Evolutionary conservation across 441 rosid species (phyloP), one percentile per base, ranked within the genome.

Genomic region (Pelargonium myrrhifolium): DNA sequence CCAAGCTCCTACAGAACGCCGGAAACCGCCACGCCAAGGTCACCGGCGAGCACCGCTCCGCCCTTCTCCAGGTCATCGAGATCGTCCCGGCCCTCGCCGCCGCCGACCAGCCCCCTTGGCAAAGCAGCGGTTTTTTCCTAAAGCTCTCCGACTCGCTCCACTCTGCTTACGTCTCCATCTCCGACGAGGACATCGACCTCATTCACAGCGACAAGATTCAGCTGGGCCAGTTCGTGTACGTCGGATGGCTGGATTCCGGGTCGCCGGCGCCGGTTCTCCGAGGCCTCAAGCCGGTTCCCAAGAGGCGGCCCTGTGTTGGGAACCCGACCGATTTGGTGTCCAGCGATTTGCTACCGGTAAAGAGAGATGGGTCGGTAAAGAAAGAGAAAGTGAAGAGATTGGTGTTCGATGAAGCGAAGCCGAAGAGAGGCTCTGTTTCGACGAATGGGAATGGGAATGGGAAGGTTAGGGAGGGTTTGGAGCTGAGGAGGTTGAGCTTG

Each of bases 111-210:
- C 61, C 22, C 66, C 88, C 77, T 12, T 84, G 83, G 81, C 78
- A 80, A 26, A 80, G 75, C 78, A 76, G 72, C 28, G 77, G 79
- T 1, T 84, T 84, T 80, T 84, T 82, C 68, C 15, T 84, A 72
- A 84, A 80, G 74, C 76, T 84, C 68, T 82, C 88, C 14, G 88
- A 82, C 71, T 84, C 88, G 62, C 79, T 78, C 43, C 86, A 84
- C 71, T 76, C 80, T 9, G 80, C 86, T 51, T 82, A 80, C 68
- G 88, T 82, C 31, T 77, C 83, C 35, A 71, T 84, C 71, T 62
- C 77, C 26, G 65, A 75, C 11, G 74, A 72, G 1, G 84, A 79
- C 45, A 68, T 75, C 56, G 85, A 84, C 68, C 70, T 84, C 70
- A 82, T 84, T 43, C 78, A 73, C 18, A 70, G 77, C 58, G 81